These are phyloP conservation scores for Aethionema arabicum DNA, from an alignment of 345 rosid species.

Conservation along the genomic window DNA sequence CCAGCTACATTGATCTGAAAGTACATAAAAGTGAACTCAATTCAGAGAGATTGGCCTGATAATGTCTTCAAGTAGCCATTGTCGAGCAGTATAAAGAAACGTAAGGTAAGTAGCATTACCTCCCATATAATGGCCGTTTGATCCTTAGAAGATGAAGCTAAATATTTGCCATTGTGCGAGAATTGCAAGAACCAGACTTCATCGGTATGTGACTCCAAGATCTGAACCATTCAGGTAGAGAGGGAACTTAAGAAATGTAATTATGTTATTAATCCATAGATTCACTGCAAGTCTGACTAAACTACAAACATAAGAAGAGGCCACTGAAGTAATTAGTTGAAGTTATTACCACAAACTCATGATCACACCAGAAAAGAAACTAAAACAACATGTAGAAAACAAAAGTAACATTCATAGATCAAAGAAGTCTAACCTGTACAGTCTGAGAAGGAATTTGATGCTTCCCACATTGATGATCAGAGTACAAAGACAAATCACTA, in stretches of 20 bases:
- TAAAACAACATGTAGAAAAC: slow-evolving; percentile 7
- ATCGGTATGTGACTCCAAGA: slow-evolving; percentile 59
- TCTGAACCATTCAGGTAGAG: slow-evolving; percentile 49
- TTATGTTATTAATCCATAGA: slow-evolving; percentile 34
- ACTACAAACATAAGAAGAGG: slow-evolving; percentile 31
- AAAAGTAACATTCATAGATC: slow-evolving; percentile 19
- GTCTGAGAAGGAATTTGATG: slow-evolving; percentile 67
- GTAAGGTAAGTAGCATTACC: slow-evolving; percentile 40
- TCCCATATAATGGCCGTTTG: slow-evolving; percentile 64
- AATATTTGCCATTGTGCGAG: slow-evolving; percentile 65
- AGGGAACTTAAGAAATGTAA: slow-evolving; percentile 33
- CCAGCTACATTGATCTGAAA: slow-evolving; percentile 49
- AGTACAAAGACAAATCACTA: slow-evolving; percentile 58
- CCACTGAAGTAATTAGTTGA: slow-evolving; percentile 17
- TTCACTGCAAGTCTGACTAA: slow-evolving; percentile 31
- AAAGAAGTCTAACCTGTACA: slow-evolving; percentile 53
- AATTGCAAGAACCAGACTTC: slow-evolving; percentile 82
- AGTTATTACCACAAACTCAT: slow-evolving; percentile 12
- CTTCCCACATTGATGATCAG: slow-evolving; percentile 65
- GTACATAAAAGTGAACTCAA: background rate
- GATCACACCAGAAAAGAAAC: slow-evolving; percentile 19
- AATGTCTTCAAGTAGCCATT: too few species aligned
- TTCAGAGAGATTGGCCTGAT: background rate
- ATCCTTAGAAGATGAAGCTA: slow-evolving; percentile 73
- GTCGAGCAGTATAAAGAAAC: too few species aligned